Percentiles rank a stretch among this genome's conserved stretches.
Evolutionary conservation across 2,329 filamentous ascomycete genomes (phyloP).

Genomic region (Penicillium aurantiogriseum): DNA sequence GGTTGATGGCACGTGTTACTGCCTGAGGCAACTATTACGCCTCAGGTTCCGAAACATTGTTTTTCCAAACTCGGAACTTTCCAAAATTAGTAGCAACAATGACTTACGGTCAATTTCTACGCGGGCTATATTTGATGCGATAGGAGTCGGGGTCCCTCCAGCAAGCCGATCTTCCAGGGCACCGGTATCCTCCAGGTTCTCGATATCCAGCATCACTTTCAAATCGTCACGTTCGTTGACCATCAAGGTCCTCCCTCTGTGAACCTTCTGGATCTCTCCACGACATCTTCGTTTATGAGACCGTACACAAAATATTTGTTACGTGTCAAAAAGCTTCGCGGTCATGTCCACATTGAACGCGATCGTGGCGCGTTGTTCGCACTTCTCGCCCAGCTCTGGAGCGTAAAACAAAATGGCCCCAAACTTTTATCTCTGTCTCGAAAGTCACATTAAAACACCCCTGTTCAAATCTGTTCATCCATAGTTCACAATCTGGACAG

Average conservation of each 20-base stretch:
- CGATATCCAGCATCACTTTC: not conserved
- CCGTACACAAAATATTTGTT: too few species aligned
- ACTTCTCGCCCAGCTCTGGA: not conserved
- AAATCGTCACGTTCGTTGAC: not conserved
- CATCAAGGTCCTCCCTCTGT: not conserved
- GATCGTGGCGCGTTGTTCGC: slow-evolving; percentile 1
- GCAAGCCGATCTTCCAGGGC: not conserved
- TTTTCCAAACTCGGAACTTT: not conserved
- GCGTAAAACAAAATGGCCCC: not conserved
- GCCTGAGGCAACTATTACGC: slow-evolving; percentile 6
- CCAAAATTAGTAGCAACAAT: too few species aligned
- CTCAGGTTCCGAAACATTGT: not conserved
- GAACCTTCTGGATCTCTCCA: not conserved
- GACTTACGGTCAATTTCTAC: not conserved
- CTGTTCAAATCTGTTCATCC: not conserved
- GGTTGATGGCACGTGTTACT: slow-evolving; percentile 10
- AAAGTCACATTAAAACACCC: not conserved
- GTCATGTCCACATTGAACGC: too few species aligned
- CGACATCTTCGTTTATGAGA: not conserved
- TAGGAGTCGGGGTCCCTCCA: not conserved
- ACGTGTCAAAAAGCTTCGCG: not conserved
- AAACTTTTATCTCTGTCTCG: not conserved
- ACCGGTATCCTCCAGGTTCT: not conserved
- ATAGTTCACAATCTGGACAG: not conserved
- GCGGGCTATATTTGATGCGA: not conserved